Conservation (phyloP, 1,284 basidiomycete species). For the Austroboletus novae-zelandiae region DNA sequence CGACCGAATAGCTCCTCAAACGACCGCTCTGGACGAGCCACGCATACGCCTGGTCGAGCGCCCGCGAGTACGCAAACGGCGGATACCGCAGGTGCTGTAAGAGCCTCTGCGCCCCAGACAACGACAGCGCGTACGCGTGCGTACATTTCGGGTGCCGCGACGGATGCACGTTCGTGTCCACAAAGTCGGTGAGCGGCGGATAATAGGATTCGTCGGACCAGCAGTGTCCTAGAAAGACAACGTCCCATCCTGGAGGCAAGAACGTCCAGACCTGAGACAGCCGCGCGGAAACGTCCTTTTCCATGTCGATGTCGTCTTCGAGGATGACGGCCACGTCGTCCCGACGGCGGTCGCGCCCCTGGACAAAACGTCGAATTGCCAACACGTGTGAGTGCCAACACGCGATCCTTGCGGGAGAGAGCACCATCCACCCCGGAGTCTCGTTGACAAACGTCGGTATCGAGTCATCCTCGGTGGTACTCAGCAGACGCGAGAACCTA, state of each 20-base stretch:
- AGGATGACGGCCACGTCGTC: constrained; percentile 52
- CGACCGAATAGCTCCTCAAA: constrained; percentile 57
- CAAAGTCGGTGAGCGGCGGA: constrained; percentile 28
- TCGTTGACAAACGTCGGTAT: constrained; percentile 38
- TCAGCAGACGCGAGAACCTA: constrained; percentile 36
- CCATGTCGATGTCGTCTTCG: constrained; percentile 82
- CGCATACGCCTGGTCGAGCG: constrained; percentile 70
- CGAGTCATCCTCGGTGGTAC: constrained; percentile 46
- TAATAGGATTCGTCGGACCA: constrained; percentile 63
- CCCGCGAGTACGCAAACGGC: constrained; percentile 74
- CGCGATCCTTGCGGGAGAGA: constrained; percentile 60
- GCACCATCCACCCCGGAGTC: constrained; percentile 46
- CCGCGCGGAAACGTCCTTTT: constrained; percentile 56
- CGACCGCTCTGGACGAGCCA: constrained; percentile 62
- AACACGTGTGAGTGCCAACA: constrained; percentile 75
- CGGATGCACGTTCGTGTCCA: constrained; percentile 41
- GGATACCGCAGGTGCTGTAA: constrained; percentile 53
- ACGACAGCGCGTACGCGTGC: constrained; percentile 62
- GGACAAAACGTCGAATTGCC: constrained; percentile 48
- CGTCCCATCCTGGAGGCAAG: constrained; percentile 69
- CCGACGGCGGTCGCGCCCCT: constrained; percentile 17
- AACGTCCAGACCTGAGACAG: constrained; percentile 51
- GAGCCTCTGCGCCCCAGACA: constrained; percentile 51
- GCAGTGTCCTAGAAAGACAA: constrained; percentile 73
- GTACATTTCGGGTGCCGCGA: constrained; percentile 65